Base-by-base conservation (phyloP, 805 yeast genomes). In the Candida stauntonica region DNA sequence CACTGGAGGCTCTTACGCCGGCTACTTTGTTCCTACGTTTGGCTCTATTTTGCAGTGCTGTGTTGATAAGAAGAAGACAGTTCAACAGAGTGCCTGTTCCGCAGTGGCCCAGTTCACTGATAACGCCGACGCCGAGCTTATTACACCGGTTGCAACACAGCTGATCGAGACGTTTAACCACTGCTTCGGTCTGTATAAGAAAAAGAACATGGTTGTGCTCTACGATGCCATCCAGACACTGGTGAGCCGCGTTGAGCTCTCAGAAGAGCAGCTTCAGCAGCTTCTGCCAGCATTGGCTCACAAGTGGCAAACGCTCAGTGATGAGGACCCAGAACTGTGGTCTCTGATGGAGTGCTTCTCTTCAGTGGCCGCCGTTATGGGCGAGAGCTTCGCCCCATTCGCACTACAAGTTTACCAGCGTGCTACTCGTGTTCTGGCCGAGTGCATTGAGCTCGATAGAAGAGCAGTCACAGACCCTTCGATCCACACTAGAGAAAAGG, bases 41-140 rank as follows among this genome's bases (percentile, higher is more conserved):
- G 79, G 83, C 51, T 75, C 93, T 2, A 72, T 93, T 33, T 72
- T 93, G 57, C 65, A 60, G 35, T 83, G 93, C 61, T 78, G 86
- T 17, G 65, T 87, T 49, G 98, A 93, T 59, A 71, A 68, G 36
- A 87, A 86, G 65, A 88, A 89, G 57, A 84, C 83, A 41, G 99
- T 91, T n/a, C 99, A 93, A 63, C 91, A 88, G 54, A 83, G 95
- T 40, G 96, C 95, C 2, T 86, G 95, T 50, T 77, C 88, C 26
- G 85, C 96, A 9, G 72, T 91, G 31, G 82, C 95, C 1, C 80
- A 79, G 39, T 84, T 89, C 45, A 79, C 89, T 29, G 97, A 89
- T 53, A 75, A 72, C 41, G 73, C 93, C 17, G 87, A 85, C 38
- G 62, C 77, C 2, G 71, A 68, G 30, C 57, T 82, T 29, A 68